Conservation (phyloP, 169 alveolate genomes). For the Eimeria praecox region DNA sequence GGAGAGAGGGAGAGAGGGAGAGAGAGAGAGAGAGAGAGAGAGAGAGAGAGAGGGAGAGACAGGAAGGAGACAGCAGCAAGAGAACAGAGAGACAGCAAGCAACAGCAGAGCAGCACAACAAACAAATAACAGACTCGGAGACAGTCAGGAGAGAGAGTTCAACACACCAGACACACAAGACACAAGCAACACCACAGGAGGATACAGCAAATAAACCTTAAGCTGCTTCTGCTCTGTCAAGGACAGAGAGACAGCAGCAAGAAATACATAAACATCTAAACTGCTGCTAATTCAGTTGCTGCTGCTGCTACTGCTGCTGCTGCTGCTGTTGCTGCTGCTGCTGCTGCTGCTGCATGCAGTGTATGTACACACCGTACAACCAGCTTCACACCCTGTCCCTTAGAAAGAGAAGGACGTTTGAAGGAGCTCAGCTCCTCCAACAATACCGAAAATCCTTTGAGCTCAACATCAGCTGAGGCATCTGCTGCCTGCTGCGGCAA, state of each 20-base stretch:
- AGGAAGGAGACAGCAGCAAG: no score
- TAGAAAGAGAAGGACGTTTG: conserved; percentile 54
- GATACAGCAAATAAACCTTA: background rate
- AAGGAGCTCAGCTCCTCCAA: conserved; percentile 21
- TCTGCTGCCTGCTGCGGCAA: conserved; percentile 51
- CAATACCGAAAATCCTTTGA: conserved; percentile 32
- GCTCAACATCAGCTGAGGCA: conserved; percentile 44
- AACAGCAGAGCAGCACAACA: no score
- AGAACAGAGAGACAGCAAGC: no score
- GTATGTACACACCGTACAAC: conserved; percentile 29
- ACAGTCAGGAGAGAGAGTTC: background rate
- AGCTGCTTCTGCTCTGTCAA: no score
- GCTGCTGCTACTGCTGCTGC: no score
- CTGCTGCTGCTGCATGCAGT: background rate
- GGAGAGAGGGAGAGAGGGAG: no score
- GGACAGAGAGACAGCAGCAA: background rate
- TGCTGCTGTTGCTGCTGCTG: no score
- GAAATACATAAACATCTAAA: no score
- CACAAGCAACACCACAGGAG: background rate
- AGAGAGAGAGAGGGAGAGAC: no score
- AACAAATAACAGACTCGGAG: no score
- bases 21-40: no score
- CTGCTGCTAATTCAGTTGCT: no score
- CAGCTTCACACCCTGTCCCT: conserved; percentile 32
- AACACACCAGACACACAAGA: background rate